Conservation (phyloP, 129 eudicot genomes). For the Cynara cardunculus region DNA sequence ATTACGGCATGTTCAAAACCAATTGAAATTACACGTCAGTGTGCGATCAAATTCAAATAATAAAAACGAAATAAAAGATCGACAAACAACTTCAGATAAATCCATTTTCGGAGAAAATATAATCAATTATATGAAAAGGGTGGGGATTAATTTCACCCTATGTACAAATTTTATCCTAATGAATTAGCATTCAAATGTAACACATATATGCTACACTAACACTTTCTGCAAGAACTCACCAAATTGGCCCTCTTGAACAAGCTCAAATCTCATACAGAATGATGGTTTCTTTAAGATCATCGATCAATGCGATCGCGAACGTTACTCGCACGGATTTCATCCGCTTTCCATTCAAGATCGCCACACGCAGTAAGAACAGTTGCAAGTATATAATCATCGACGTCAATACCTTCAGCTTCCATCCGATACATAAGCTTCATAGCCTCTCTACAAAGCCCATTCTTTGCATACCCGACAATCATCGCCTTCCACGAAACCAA, state of each 20-base stretch:
- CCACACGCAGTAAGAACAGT: conserved; percentile 85
- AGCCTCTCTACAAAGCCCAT: conserved; percentile 77
- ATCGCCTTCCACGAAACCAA: conserved; percentile 80
- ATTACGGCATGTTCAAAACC: too few species aligned
- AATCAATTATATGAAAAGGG: neutral
- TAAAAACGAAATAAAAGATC: too few species aligned
- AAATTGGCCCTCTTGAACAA: too few species aligned
- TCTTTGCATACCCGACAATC: conserved; percentile 79
- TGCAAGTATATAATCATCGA: conserved; percentile 70
- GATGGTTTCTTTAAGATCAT: neutral
- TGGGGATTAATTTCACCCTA: conserved; percentile 11
- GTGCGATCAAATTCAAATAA: too few species aligned
- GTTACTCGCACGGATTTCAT: conserved; percentile 23
- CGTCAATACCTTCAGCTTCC: conserved; percentile 76
- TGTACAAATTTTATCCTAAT: conserved; percentile 18
- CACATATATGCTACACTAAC: neutral
- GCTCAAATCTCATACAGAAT: neutral
- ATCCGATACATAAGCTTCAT: conserved; percentile 77
- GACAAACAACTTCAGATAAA: too few species aligned
- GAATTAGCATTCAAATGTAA: neutral
- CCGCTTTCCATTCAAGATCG: conserved; percentile 46
- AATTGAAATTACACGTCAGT: too few species aligned
- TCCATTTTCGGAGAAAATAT: too few species aligned
- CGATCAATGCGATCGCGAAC: conserved; percentile 28
- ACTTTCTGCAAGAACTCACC: neutral